Evolutionary conservation across 371 early-diverging fungal genomes (phyloP).

Genomic region (Syncephalis fuscata): DNA sequence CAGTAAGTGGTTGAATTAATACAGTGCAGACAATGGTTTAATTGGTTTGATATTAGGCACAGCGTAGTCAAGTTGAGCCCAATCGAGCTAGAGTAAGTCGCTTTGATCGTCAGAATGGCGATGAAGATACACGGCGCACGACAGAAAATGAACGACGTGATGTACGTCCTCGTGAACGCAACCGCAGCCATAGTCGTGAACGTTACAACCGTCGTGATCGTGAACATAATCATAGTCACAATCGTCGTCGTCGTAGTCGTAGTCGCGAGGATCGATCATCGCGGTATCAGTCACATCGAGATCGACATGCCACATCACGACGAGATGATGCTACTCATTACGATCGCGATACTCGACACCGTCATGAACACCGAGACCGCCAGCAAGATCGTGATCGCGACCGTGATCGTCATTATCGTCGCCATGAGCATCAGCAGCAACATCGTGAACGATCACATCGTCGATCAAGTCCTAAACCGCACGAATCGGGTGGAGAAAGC

Average conservation of each 20-base stretch:
- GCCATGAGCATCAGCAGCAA: slow-evolving; percentile 5
- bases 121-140: no score
- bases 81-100: no score
- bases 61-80: no score
- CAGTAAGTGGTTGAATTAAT: slow-evolving; percentile 7
- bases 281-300: slow-evolving; percentile 1
- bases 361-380: slow-evolving; percentile 5
- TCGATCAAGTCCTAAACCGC: no score
- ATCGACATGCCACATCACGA: slow-evolving; percentile 2
- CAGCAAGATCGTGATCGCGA: slow-evolving; percentile 3
- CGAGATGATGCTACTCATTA: no score
- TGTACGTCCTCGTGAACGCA: slow-evolving; percentile 6
- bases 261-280: background rate
- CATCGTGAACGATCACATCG: no score
- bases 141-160: no score
- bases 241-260: slow-evolving; percentile 3
- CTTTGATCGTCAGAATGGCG: no score
- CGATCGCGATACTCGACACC: slow-evolving; percentile 8
- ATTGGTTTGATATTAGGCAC: background rate
- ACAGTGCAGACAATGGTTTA: background rate
- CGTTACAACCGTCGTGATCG: slow-evolving; percentile 3
- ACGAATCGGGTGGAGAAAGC: no score
- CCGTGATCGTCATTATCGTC: slow-evolving; percentile 5
- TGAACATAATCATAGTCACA: slow-evolving; percentile 8
- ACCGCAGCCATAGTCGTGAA: slow-evolving; percentile 8